phyloP scores from a whole-genome alignment of 2,329 filamentous ascomycete species.

The Bipolaris zeicola region DNA sequence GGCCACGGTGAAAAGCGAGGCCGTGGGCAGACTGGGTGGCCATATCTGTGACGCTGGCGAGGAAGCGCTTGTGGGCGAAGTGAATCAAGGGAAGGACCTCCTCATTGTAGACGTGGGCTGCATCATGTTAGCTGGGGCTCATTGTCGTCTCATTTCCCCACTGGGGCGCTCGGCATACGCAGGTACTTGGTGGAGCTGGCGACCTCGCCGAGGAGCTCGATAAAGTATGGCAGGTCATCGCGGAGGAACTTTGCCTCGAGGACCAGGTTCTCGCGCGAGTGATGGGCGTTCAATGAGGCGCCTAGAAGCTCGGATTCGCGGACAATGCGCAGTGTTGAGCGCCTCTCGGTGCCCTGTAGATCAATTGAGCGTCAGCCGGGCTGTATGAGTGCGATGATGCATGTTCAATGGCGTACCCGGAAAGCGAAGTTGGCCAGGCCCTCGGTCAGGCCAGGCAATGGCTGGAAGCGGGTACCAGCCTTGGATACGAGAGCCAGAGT shows the following conservation, averaged over 20 bases:
- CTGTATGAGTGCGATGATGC: neutral
- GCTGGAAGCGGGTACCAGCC: slow-evolving; percentile 92
- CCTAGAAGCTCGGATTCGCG: slow-evolving; percentile 96
- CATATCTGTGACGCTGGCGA: slow-evolving; percentile 66
- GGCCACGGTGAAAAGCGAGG: slow-evolving; percentile 89
- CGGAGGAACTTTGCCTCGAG: slow-evolving; percentile 94
- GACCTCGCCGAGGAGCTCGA: slow-evolving; percentile 93
- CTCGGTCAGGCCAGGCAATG: slow-evolving; percentile 84
- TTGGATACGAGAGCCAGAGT: slow-evolving; percentile 91
- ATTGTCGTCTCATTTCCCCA: slow-evolving; percentile 29
- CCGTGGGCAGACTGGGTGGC: slow-evolving; percentile 86
- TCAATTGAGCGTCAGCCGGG: slow-evolving; percentile 38
- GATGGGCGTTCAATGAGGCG: slow-evolving; percentile 83
- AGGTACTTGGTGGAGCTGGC: slow-evolving; percentile 86
- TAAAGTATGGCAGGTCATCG: slow-evolving; percentile 95
- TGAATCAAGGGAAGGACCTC: slow-evolving; percentile 79
- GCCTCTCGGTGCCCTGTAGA: slow-evolving; percentile 79
- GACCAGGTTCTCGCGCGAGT: slow-evolving; percentile 91
- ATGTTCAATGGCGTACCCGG: slow-evolving; percentile 67
- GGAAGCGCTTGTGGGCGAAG: slow-evolving; percentile 75
- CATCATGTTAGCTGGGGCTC: slow-evolving; percentile 11
- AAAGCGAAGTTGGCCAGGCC: slow-evolving; percentile 95
- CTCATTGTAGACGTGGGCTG: slow-evolving; percentile 90
- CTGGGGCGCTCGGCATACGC: slow-evolving; percentile 48
- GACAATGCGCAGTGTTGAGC: slow-evolving; percentile 89